Base-by-base conservation (phyloP, 2,329 filamentous ascomycete genomes). In the Sporothrix pallida region DNA sequence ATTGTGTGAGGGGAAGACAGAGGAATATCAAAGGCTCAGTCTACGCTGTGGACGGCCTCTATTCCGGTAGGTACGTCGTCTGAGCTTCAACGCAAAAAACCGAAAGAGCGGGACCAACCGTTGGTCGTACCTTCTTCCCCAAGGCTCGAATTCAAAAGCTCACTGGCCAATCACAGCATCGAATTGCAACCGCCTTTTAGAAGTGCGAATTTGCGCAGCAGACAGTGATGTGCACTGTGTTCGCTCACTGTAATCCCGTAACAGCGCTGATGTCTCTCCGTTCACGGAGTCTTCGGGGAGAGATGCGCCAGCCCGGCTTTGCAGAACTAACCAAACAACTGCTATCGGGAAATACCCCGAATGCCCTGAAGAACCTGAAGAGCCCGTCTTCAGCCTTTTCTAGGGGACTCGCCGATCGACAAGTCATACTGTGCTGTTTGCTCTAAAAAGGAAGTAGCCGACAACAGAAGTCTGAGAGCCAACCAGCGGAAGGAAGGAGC, bases 251-350 rank as follows among this genome's bases (percentile, higher is more conserved):
- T 42, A 56, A 20, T 54, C 26, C 67, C 52, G 37, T 67, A 46
- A 52, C n/a, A 62, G 37, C 20, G 10, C 46, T 42, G 42, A 1
- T 44, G 42, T 58, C 17, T 37, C 69, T 74, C 73, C 73, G 73
- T 60, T 71, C 46, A 44, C 73, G 73, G 73, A 74, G 73, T 37
- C 44, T 52, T 74, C 73, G 73, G 73, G 72, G 69, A 42, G n/a
- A 74, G 52, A 60, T 68, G 73, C 46, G 26, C 69, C 60, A 60
- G 48, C 52, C 63, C 71, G 63, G 48, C 26, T 10, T 9, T 17
- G 20, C 20, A 37, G 31, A 37, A 37, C 46, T 2, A 10, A 2
- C 44, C 23, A 13, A 23, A 56, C 8, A 12, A 26, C 12, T 23
- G 52, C 37, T 42, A 17, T 23, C 48, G 42, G 42, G 10, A 69